phyloP scores from a whole-genome alignment of 352 stramenopile genomes.

The Pythium aristosporum region DNA sequence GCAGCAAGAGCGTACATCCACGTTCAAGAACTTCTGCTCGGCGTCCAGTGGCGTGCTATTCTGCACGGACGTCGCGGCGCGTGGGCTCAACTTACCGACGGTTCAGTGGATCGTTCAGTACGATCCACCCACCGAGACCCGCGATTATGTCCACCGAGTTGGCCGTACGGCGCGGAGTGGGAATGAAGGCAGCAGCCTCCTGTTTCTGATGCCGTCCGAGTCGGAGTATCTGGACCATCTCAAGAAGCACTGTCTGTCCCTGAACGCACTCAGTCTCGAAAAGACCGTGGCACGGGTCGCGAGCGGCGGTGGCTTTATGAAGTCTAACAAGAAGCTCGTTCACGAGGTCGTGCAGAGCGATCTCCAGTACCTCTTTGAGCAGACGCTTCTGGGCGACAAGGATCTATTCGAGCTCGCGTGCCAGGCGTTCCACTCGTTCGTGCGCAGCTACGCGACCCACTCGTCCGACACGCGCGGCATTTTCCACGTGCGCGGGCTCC shows the following conservation, averaged over 20 bases:
- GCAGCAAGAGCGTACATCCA: conserved; percentile 96
- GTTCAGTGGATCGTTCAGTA: conserved; percentile 98
- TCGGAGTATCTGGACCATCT: conserved; percentile 94
- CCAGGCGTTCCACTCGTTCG: conserved; percentile 91
- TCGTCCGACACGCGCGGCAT: conserved; percentile 88
- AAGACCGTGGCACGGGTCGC: conserved; percentile 73
- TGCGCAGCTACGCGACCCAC: conserved; percentile 93
- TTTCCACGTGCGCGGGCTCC: conserved; percentile 91
- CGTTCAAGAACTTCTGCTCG: conserved; percentile 93
- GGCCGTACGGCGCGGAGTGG: conserved; percentile 98
- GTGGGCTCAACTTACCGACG: conserved; percentile 97
- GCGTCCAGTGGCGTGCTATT: conserved; percentile 92
- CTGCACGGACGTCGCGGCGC: conserved; percentile 97
- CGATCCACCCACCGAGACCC: conserved; percentile 97
- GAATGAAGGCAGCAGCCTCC: conserved; percentile 94
- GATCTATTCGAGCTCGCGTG: conserved; percentile 83
- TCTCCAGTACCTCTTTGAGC: conserved; percentile 81
- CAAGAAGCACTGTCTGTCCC: conserved; percentile 71
- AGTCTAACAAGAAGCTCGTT: conserved; percentile 74
- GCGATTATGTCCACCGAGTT: conserved; percentile 99
- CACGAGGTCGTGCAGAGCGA: conserved; percentile 82
- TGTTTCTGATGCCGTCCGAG: conserved; percentile 98
- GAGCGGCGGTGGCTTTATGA: conserved; percentile 56
- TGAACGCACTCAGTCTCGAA: conserved; percentile 86
- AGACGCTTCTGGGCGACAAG: conserved; percentile 79